Base-by-base conservation (phyloP, 305 asterid species). In the Fraxinus velutina region DNA sequence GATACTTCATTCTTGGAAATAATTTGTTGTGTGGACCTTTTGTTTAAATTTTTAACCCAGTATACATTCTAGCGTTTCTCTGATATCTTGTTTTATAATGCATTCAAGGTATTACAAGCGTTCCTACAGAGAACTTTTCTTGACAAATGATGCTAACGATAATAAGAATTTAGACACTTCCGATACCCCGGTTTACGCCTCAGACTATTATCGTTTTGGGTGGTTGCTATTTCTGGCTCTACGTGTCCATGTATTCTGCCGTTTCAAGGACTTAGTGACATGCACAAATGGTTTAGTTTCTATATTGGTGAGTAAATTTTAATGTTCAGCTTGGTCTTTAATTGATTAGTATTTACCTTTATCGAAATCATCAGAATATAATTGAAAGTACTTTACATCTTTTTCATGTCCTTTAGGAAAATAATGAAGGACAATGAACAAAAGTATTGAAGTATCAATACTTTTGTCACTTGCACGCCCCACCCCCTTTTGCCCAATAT, bases 151-250 rank as follows among this genome's bases (percentile, higher is more conserved):
- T 83, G 85, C 87, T 47, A 85, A 82, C 83, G 85, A 81, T 78
- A 88, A 86, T 81, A 92, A 89, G 80, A 86, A 84, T 44, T 78
- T 84, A 81, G 85, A 87, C 47, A 87, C 76, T 84, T 78, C 86
- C 68, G 83, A 73, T 85, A 21, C 64, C 47, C 32, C 81, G 2
- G 86, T 79, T 83, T 57, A 70, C 36, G 81, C 83, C 71, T 81
- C 92, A 73, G 90, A 86, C 85, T 93, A 90, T 89, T 92, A 92
- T 84, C 99, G 97, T 76, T 93, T 96, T 33, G 99, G 99, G 83
- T 96, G 99, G 98, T 91, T 94, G 83, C 92, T 96, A 29, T 96
- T 94, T 86, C 89, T 96, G 82, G 94, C 93, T 4, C 97, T 96
- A 73, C 97, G 99, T 4, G 91, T 86, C 74, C 97, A 89, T 75